These are phyloP conservation scores for Teratosphaeria epicoccoides DNA, from an alignment of 2,329 filamentous ascomycete species.

Conservation along the genomic window DNA sequence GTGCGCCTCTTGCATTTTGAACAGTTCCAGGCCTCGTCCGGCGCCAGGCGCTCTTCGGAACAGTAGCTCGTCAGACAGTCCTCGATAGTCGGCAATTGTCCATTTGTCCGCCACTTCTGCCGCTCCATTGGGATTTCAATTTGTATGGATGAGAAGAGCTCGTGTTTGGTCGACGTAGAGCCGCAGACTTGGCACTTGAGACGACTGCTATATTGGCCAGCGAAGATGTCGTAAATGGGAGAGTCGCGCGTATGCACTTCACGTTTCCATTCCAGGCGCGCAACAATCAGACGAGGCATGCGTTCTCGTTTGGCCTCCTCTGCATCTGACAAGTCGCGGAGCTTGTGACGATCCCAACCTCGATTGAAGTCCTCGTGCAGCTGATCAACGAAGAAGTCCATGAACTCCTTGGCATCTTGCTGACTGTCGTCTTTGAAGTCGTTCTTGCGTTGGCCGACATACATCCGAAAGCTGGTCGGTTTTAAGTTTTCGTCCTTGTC, in stretches of 20 bases:
- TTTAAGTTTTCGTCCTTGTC: conserved; percentile 39
- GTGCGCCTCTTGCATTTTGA: conserved; percentile 60
- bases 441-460: conserved; percentile 53
- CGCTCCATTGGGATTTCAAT: conserved; percentile 51
- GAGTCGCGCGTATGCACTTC: conserved; percentile 61
- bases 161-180: conserved; percentile 55
- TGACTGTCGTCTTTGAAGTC: conserved; percentile 46
- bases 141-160: conserved; percentile 60
- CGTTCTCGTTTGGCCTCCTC: conserved; percentile 52
- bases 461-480: conserved; percentile 41
- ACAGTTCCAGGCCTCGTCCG: conserved; percentile 61
- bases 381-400: conserved; percentile 64
- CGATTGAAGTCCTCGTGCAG: conserved; percentile 79
- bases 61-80: conserved; percentile 63
- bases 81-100: conserved; percentile 35
- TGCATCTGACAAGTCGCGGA: conserved; percentile 47
- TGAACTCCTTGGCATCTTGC: conserved; percentile 87
- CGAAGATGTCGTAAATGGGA: conserved; percentile 71
- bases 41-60: conserved; percentile 54
- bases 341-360: conserved; percentile 48
- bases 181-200: conserved; percentile 52
- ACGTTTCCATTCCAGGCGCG: conserved; percentile 61
- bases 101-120: background rate
- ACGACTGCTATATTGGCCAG: conserved; percentile 55
- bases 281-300: conserved; percentile 53